Evolutionary conservation across 2,329 filamentous ascomycete genomes (phyloP), one percentile per base, ranked within the genome.

Genomic region (Didymella exigua): DNA sequence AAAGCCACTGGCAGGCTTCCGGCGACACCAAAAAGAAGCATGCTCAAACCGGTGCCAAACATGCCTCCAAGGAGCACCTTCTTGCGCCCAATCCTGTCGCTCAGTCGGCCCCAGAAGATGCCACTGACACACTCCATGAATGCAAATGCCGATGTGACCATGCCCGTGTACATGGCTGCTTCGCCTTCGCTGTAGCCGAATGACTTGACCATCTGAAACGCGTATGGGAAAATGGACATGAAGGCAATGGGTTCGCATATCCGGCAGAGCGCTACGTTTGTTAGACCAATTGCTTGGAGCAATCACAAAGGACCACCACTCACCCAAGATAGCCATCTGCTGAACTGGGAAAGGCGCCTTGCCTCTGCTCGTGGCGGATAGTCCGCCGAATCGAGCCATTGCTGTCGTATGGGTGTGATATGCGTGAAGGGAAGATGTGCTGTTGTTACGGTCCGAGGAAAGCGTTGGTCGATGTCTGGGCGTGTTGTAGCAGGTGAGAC

Each of bases 201-300:
- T 58, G 92, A 91, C 68, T 92, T 83, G 66, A 98, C 89, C 95
- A 99, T 98, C 80, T 90, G 93, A 80, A 96, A 98, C 66, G 96
- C 92, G 76, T 98, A 99, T 1, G 95, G 95, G 74, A 99, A 98
- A 66, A 98, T 97, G 49, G 93, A 97, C 91, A 97, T 98, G 82
- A 99, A 98, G 5, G 95, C 95, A 75, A 99, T 98, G 47, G 95
- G 95, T 75, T 99, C 95, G 81, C 92, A 97, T 80, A 99, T 93
- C 71, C 95, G 89, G 78, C 93, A 96, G 70, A 96, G 83, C 40
- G 92, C 93, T 96, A 23, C 5, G 16, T 47, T 29, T 23, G 54
- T 59, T 36, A 54, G 50, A 42, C 41, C n/a, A 8, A 19, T 2
- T 33, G 36, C 24, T 16, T 19, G 8, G n/a, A 18, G 38, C 30